Percentiles rank a stretch among this genome's conserved stretches.
Conservation (phyloP, 345 rosid genomes). For the Populus deltoides region DNA sequence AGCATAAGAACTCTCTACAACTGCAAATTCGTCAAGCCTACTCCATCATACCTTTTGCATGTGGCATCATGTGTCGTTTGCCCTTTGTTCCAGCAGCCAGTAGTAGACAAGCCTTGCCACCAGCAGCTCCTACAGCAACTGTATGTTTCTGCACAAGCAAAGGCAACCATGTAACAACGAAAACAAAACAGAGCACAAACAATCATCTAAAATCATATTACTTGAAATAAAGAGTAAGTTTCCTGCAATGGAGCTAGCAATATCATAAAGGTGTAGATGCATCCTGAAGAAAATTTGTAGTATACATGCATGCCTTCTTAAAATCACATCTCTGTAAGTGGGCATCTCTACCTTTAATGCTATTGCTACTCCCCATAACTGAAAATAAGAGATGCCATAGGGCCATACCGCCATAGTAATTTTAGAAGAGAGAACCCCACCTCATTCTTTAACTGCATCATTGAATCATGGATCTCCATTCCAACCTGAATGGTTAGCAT, state of each 20-base stretch:
- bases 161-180: not conserved
- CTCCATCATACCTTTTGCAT: slow-evolving; percentile 62
- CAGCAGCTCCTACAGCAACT: slow-evolving; percentile 70
- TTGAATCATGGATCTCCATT: slow-evolving; percentile 76
- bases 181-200: not conserved
- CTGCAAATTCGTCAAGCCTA: not conserved
- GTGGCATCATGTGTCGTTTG: slow-evolving; percentile 83
- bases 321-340: not conserved
- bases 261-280: not conserved
- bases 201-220: too few relatives aligned
- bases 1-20: slow-evolving; percentile 1
- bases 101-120: slow-evolving; percentile 76
- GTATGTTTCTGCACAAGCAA: slow-evolving; percentile 61
- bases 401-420: too few relatives aligned
- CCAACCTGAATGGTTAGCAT: slow-evolving; percentile 54
- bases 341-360: not conserved
- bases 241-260: not conserved
- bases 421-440: slow-evolving; percentile 24
- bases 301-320: not conserved
- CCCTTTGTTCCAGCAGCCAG: slow-evolving; percentile 87
- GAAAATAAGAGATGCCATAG: not conserved
- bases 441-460: slow-evolving; percentile 72
- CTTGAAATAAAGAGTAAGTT: too few relatives aligned
- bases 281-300: not conserved
- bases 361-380: not conserved